Base-by-base conservation (phyloP, 306 rosid genomes). In the peach (Prunus persica) region DNA sequence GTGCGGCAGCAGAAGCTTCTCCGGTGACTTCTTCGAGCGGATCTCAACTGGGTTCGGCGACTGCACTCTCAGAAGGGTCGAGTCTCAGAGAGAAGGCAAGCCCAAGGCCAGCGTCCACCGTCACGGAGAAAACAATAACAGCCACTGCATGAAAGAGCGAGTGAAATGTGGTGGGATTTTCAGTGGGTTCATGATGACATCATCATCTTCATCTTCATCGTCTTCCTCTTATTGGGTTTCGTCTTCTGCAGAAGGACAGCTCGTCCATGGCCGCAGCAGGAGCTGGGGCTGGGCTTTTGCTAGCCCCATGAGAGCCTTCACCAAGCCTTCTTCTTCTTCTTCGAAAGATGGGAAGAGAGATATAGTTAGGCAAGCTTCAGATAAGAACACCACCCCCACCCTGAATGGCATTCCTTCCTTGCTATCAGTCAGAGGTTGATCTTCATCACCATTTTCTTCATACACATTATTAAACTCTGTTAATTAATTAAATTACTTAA, bases 1-100 rank as follows among this genome's bases (percentile, higher is more conserved):
- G 0, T 92, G 99, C 65, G 99, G 99, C 15, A 92, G 98, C 82
- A 83, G 97, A 49, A 96, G 99, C 86, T 96, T 96, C 81, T 92
- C 97, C 30, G 97, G 96, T 6, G 98, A 96, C 50, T 89, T 96
- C 67, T 96, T 96, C 60, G 99, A 96, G 87, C 83, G 99, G 77
- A 92, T 96, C 76, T 96, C 99, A 10, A 92, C 99, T n/a, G 99
- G 98, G 1, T 92, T 96, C 38, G 98, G 99, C 4, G 98, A 96
- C 51, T 96, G 98, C 63, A 91, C 99, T 65, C 89, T 95, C 8
- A 73, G 99, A 75, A 81, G 99, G 61, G 97, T 92, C 6, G 97
- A 92, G 71, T 95, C 98, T 12, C 98, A 92, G 30, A 88, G 98
- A 28, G 99, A 92, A 80, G 94, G 97, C 28, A 91, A 89, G 57